Evolutionary conservation across 2,329 filamentous ascomycete species (phyloP), one percentile per base, ranked within the genome.

Genomic region (Gaeumannomyces tritici): DNA sequence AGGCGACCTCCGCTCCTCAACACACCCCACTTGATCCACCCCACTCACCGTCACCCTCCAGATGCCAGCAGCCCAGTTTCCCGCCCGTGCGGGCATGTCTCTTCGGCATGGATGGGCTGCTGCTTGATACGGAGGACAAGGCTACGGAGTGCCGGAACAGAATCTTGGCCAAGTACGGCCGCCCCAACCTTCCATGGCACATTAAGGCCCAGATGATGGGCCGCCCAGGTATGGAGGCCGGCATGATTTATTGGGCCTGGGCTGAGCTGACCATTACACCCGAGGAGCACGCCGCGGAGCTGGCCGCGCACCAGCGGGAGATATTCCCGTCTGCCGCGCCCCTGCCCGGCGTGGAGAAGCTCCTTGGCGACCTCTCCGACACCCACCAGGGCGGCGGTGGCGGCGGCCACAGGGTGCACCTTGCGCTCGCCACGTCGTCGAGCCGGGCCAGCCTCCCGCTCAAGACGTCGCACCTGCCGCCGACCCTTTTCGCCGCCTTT

Each of bases 71-170:
- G 26, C 57, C 24, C 70, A 91, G 89, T 72, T 87, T 92, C 74
- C 89, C 90, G 26, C 86, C 89, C 58, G 82, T 98, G 64, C 85
- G 92, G 68, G 95, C 93, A 68, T 97, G 93, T 75, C 87, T 99
- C 67, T 98, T 99, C 74, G 95, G 99, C 80, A 97, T 98, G 93
- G 95, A 99, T 75, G 95, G 95, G 64, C 88, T 99, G 47, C 85
- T 99, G 26, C 89, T 99, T 72, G 88, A 98, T 76, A 92, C 90
- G 42, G 95, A 98, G 79, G 95, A 98, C 70, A 75, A 86, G 62
- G 98, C 98, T 80, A 95, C 91, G 0, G 73, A 84, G 29, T 89
- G 90, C 75, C 89, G 92, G 65, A 97, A 99, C 76, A 80, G 85
- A 28, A 83, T 98, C 51, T 87, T 99, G 54, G 80, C 82, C 63